phyloP scores from a whole-genome alignment of 1,284 basidiomycete genomes.

The Pseudomicrostroma phylloplanum region DNA sequence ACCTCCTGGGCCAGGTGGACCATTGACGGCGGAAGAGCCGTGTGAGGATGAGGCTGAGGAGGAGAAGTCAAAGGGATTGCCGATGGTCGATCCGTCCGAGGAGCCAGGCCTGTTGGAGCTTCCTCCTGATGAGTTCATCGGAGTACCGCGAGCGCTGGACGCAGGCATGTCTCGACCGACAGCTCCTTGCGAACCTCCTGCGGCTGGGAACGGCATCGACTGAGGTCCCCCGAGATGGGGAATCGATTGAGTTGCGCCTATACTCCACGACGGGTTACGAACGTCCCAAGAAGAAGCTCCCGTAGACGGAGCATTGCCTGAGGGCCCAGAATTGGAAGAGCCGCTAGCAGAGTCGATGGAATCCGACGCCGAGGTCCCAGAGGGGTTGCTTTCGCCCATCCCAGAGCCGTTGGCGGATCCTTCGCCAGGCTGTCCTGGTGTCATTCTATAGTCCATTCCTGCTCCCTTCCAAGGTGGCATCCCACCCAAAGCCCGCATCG shows the following conservation, averaged over 20 bases:
- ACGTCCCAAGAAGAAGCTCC: not conserved
- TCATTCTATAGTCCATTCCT: not conserved
- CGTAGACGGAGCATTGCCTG: not conserved
- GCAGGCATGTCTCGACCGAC: not conserved
- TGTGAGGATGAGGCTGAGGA: conserved; percentile 5
- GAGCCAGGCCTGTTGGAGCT: not conserved
- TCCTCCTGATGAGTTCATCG: conserved; percentile 7
- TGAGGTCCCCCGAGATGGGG: conserved; percentile 37
- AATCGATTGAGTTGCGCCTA: conserved; percentile 27
- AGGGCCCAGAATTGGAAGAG: not conserved
- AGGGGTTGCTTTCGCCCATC: not conserved
- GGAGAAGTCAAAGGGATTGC: conserved; percentile 22
- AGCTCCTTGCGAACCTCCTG: conserved; percentile 12
- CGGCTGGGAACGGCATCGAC: conserved; percentile 32
- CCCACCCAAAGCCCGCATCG: conserved; percentile 4
- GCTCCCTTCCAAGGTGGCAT: not conserved
- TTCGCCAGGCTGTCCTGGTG: not conserved
- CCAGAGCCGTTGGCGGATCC: not conserved
- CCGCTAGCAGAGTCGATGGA: conserved; percentile 4
- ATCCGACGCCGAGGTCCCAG: not conserved
- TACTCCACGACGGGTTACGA: conserved; percentile 19
- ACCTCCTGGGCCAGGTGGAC: not conserved
- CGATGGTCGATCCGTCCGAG: conserved; percentile 7
- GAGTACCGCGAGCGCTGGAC: conserved; percentile 4
- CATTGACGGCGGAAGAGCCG: conserved; percentile 16